Base-by-base conservation (phyloP, 192 early-diverging fungal genomes). In the Diversispora eburnea region DNA sequence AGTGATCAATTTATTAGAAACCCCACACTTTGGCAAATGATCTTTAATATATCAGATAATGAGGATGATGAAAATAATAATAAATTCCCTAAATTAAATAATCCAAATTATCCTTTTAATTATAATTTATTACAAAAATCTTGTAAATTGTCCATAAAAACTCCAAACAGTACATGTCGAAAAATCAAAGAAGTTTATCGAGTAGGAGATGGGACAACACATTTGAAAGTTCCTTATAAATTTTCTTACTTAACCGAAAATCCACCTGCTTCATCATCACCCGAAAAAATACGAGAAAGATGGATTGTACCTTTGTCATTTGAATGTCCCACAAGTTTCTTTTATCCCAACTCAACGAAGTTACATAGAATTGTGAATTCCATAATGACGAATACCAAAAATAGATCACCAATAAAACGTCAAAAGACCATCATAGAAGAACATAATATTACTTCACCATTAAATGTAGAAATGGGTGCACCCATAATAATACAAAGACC, bases 101-200 rank as follows among this genome's bases (percentile, higher is more conserved):
- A 22, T 6, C 8, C 47, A 42, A 61, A 10, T 12, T 8, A 9
- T 33, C 25, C 25, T 33, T 33, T 33, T 33, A 33, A 45, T 48
- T 3, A 5, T 20, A 66, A 66, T 49, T 66, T 66, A 46, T 12
- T 66, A 48, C 64, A 66, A 66, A 46, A 49, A 66, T 48, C 64
- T 3, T 5, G 41, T 49, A 15, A 15, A 66, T 66, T 66, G 15
- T 49, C 64, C 0, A 22, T 66, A 47, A 66, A 66, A 66, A 9
- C 46, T 5, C 19, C 4, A 3, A 20, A 62, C 9, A 8, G 45
- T 1, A 46, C 0, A 12, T 33, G 8, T 22, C 45, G 48, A 66
- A 46, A 49, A 9, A 46, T 10, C 22, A 42, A 49, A 10, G 8
- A 66, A 15, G 64, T 66, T 48, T 51, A 49, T 66, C n/a, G 64